Evolutionary conservation across 768 basidiomycete species (phyloP).

Genomic region (Boletus barrowsii): DNA sequence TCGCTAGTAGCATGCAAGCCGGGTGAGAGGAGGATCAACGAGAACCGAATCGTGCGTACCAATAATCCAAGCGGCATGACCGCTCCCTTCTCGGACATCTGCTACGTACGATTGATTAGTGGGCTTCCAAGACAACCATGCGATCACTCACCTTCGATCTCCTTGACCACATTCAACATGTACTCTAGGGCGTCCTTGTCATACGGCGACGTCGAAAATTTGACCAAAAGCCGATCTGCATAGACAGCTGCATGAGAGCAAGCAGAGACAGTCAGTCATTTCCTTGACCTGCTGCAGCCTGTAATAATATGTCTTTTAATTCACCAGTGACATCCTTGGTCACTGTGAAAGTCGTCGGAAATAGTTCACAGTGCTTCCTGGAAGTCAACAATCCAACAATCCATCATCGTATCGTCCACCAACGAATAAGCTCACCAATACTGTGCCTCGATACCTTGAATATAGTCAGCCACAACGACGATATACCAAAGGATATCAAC

Average conservation of each 20-base stretch:
- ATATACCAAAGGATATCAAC: conserved; percentile 1
- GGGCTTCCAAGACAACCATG: not conserved
- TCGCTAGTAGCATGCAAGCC: conserved; percentile 13
- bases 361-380: conserved; percentile 33
- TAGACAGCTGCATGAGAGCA: not conserved
- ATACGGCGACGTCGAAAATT: conserved; percentile 34
- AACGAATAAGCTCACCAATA: conserved; percentile 24
- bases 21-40: conserved; percentile 1
- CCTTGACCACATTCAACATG: conserved; percentile 30
- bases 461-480: not conserved
- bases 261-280: not conserved
- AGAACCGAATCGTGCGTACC: conserved; percentile 9
- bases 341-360: conserved; percentile 24
- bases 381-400: not conserved
- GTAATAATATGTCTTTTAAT: conserved; percentile 23
- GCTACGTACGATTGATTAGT: conserved; percentile 2
- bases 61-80: conserved; percentile 25
- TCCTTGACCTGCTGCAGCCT: conserved; percentile 29
- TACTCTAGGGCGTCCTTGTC: conserved; percentile 17
- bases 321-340: conserved; percentile 16
- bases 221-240: conserved; percentile 28
- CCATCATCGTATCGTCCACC: not conserved
- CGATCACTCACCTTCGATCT: conserved; percentile 20
- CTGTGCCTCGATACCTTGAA: conserved; percentile 26
- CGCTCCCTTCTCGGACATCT: conserved; percentile 5